Conservation (phyloP, 306 rosid genomes). For the Luffa aegyptiaca region DNA sequence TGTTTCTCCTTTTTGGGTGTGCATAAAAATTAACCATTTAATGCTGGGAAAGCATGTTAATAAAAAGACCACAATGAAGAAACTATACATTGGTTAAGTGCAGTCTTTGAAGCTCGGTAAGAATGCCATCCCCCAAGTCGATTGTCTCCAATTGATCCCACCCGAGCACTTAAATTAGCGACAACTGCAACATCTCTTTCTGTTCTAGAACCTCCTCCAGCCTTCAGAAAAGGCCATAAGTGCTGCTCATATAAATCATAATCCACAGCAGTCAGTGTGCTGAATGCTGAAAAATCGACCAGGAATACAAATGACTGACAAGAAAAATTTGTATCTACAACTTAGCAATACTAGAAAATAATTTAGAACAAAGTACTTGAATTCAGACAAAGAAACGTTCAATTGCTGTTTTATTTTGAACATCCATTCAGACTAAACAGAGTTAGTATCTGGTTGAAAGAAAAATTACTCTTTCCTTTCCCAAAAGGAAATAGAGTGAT, state of each 20-base stretch:
- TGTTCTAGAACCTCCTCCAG: conserved; percentile 55
- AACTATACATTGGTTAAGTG: conserved; percentile 75
- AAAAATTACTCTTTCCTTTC: not conserved
- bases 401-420: not conserved
- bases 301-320: not conserved
- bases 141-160: conserved; percentile 90
- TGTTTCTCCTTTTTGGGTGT: not conserved
- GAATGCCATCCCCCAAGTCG: conserved; percentile 95
- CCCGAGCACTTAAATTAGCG: conserved; percentile 94
- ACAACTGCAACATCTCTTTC: conserved; percentile 60
- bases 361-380: not conserved
- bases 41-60: not conserved
- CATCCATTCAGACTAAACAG: not conserved
- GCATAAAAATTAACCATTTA: not conserved
- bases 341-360: not conserved
- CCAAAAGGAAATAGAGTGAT: not conserved
- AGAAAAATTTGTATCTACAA: not conserved
- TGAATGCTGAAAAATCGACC: not conserved
- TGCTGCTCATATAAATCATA: conserved; percentile 42
- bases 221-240: conserved; percentile 89
- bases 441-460: not conserved
- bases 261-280: not conserved
- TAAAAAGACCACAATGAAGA: conserved; percentile 5
- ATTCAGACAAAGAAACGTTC: not conserved
- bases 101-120: conserved; percentile 84